Evolutionary conservation across 371 early-diverging fungal species (phyloP), one percentile per base, ranked within the genome.

Genomic region (Mucor racemosus): DNA sequence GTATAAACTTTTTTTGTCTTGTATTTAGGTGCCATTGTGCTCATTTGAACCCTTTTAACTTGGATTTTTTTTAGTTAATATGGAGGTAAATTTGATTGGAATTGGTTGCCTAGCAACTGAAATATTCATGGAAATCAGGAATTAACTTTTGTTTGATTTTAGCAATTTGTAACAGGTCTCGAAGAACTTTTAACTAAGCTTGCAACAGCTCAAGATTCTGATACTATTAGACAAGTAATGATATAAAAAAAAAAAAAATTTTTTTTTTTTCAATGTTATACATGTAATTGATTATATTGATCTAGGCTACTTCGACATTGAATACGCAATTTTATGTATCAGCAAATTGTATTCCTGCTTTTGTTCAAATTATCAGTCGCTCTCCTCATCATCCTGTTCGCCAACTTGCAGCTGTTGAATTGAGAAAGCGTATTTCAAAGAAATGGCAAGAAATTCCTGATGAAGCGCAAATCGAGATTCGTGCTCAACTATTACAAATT

Each of bases 331-430:
- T 77, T 71, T 93, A 89, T 74, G 78, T 74, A 36, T 79, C 76
- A 5, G 60, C 86, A 17, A 74, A 80, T 19, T 92, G 94, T 70
- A 81, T 93, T n/a, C 90, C 93, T 58, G 92, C 91, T 19, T 79
- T 92, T 44, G 79, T 87, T 21, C 80, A 89, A 53, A 88, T 94
- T 61, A 79, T 91, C 61, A 73, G 78, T 64, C 81, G 81, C 15
- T 88, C 88, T 39, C 74, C 84, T 48, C 83, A 88, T 34, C 76
- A 77, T 57, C 83, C 83, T 70, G 80, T 95, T 40, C 91, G 95
- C 57, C 95, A 95, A 76, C 79, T 96, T 41, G 93, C 95, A 35
- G 92, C 95, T 7, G 94, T 96, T 36, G 96, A 96, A 81, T 86
- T 92, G 60, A 88, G 93, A 69, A 96, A 96, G 72, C 88, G 90